Base-by-base conservation (phyloP, 139 green algal genomes). In the Cymbomonas tetramitiformis region DNA sequence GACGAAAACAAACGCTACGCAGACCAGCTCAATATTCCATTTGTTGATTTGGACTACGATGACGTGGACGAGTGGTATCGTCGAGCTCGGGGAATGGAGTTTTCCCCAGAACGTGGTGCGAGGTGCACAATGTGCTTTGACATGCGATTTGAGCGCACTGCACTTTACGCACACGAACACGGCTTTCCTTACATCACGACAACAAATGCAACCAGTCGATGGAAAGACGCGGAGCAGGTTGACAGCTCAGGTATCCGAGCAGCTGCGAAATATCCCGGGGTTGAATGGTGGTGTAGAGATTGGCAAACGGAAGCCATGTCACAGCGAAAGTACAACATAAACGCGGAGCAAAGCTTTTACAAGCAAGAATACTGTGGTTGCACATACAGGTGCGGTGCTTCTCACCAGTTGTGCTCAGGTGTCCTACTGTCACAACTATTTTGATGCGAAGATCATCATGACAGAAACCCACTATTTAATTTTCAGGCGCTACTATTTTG, bases 351-450 rank as follows among this genome's bases (percentile, higher is more conserved):
- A 19, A 10, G 50, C 15, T 58, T 58, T 33, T 58, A 58, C 50
- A 58, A 58, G 29, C 50, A 58, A 51, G 50, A 58, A 33, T 58
- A 58, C 50, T 58, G 50, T 19, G 50, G 50, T 24, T 58, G 50
- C 30, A 33, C 29, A 7, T 47, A 40, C 50, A n/a, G n/a, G n/a
- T n/a, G n/a, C n/a, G n/a, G n/a, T n/a, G n/a, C n/a, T n/a, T n/a
- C n/a, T n/a, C n/a, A n/a, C n/a, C n/a, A n/a, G n/a, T n/a, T n/a
- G n/a, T n/a, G n/a, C n/a, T n/a, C n/a, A n/a, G n/a, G n/a, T n/a
- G n/a, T n/a, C n/a, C n/a, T n/a, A n/a, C n/a, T n/a, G n/a, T n/a
- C n/a, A n/a, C n/a, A n/a, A n/a, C n/a, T n/a, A n/a, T n/a, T n/a
- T n/a, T n/a, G n/a, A n/a, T n/a, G n/a, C n/a, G n/a, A n/a, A n/a